Evolutionary conservation across 2,329 filamentous ascomycete species (phyloP), one percentile per base, ranked within the genome.

Genomic region (Penicillium sp.): DNA sequence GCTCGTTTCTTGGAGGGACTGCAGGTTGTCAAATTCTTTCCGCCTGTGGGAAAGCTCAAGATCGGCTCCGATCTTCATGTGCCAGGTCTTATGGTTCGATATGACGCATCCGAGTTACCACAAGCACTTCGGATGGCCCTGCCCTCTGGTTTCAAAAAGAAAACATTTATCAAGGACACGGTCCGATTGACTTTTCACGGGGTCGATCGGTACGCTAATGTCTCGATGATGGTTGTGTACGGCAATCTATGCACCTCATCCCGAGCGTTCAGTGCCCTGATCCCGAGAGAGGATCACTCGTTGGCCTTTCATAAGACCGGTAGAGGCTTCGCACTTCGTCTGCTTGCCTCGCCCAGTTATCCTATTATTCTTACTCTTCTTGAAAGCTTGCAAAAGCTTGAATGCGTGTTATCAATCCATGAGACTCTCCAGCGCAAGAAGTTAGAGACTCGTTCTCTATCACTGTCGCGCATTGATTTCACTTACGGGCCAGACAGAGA

Each of bases 141-240:
- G 41, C 73, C 74, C 29, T 58, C 65, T 38, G 68, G 69, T 3
- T 48, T 70, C 17, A 69, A 68, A 23, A 72, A 61, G 44, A 72
- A 69, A 56, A 63, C 69, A 35, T 69, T 73, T 38, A 61, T 79
- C 7, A 73, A 71, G 52, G 70, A 76, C 38, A 77, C 75, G 7
- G 58, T 80, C 61, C 71, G 73, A 26, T 68, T 80, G 38, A 70
- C 72, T 17, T 80, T 78, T 60, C 69, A 75, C 57, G 78, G 78
- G 45, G 69, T 79, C 26, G 75, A 80, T 61, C 68, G 63, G 47
- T 67, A 66, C 38, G 72, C 67, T 21, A 70, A 74, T n/a, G 66
- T 63, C 52, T 74, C 71, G 38, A 73, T 75, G 23, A 64, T 79
- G 11, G 69, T 79, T 51, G 77, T 75, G 6, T 71, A 77, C 58